Base-by-base conservation (phyloP, 257 asterid genomes). In the Verbena officinalis region DNA sequence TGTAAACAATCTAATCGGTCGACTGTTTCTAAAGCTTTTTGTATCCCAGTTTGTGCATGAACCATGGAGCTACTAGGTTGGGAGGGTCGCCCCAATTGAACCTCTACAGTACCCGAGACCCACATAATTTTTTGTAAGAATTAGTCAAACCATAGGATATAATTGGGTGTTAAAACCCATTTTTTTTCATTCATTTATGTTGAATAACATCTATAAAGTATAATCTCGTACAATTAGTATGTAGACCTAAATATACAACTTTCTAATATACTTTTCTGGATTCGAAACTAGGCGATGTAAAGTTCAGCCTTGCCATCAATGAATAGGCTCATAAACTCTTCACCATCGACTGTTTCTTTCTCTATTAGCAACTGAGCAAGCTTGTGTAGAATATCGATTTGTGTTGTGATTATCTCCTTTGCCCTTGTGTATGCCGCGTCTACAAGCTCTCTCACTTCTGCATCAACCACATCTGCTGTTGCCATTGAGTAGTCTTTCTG, bases 401-500 rank as follows among this genome's bases (percentile, higher is more conserved):
- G 95, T 2, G 85, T 86, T 15, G 84, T 83, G 48, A 88, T 65
- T 24, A 90, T 81, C 23, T 88, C 72, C 7, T 27, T 88, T 20
- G 99, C 98, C 82, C 94, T 82, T 3, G 66, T 0, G 69, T 94
- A 94, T 16, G 99, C 96, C 21, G 53, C 81, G 8, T 94, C 96
- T 1, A 90, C 96, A 42, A 90, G 81, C 75, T 84, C 91, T 53
- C 98, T 83, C 66, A 90, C 96, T 66, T 94, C 96, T 39, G 95
- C 84, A 57, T 90, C 99, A 5, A 90, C 98, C 4, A 90, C 65
- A 42, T 94, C 99, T 0, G 97, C 99, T 7, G 99, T 94, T 0
- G 97, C 97, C 99, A 94, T 90, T 2, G 97, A 94, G 84, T 94
- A 94, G 80, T 94, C 97, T 78, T 90, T 88, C 79, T 83, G 87